Conservation (phyloP, 257 asterid species). For the Penstemon barbatus region DNA sequence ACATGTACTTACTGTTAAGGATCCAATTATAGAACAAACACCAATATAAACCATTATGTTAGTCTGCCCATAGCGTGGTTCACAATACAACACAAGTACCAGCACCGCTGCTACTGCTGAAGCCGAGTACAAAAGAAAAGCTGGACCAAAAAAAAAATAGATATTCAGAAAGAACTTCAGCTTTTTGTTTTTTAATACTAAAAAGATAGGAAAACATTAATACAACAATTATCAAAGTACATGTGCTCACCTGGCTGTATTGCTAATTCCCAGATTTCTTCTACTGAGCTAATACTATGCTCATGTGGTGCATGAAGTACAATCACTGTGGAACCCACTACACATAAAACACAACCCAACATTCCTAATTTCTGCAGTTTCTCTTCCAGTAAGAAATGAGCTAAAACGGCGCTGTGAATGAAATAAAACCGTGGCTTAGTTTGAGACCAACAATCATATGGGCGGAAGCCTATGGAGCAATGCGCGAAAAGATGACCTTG, state of each 20-base stretch:
- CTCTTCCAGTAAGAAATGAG: conserved; percentile 80
- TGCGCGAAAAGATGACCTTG: too few species aligned
- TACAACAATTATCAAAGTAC: conserved; percentile 9
- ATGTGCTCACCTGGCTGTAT: conserved; percentile 62
- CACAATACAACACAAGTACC: conserved; percentile 71
- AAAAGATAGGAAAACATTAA: conserved; percentile 19
- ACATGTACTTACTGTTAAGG: conserved; percentile 65
- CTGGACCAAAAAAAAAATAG: conserved; percentile 45
- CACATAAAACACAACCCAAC: conserved; percentile 76
- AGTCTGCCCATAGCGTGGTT: conserved; percentile 78
- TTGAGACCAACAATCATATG: conserved; percentile 2
- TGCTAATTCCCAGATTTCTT: conserved; percentile 83
- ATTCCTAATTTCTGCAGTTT: conserved; percentile 71
- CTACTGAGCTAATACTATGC: conserved; percentile 77
- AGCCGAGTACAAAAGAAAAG: conserved; percentile 69
- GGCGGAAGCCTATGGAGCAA: background rate
- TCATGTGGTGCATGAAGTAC: conserved; percentile 96
- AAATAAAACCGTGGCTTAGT: conserved; percentile 22
- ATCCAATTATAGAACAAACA: conserved; percentile 77
- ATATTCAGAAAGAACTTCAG: conserved; percentile 5
- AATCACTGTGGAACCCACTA: conserved; percentile 72
- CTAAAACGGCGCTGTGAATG: conserved; percentile 69
- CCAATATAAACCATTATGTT: conserved; percentile 78
- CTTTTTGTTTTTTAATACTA: background rate
- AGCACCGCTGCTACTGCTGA: conserved; percentile 63